Evolutionary conservation across 2,329 filamentous ascomycete species (phyloP), one percentile per base, ranked within the genome.

Genomic region (Diaporthe eres): DNA sequence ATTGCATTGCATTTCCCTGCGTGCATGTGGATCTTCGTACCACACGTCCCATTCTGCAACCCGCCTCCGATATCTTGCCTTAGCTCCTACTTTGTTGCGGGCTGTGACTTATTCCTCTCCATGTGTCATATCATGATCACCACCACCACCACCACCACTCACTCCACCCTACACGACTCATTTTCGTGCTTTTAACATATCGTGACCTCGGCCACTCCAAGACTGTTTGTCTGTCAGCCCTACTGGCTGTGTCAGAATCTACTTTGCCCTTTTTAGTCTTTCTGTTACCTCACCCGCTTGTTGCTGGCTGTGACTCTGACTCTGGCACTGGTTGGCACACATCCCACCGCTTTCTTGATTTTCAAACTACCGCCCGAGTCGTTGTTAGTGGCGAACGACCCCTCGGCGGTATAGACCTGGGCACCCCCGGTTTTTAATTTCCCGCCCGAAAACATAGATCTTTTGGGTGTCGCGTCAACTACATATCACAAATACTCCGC

Each of bases 1-100:
- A 55, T 70, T 68, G 65, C 65, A 70, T 70, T 70, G 65, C 65
- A 70, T 70, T 70, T 55, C 65, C 65, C 49, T 42, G 65, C 47
- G 65, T 42, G 65, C 65, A 70, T 70, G 49, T 70, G 65, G 65
- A 68, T 68, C 65, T 68, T 39, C 31, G 47, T n/a, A 53, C 65
- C 65, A 68, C 47, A 68, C 8, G 28, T 37, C 44, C 28, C 28
- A 34, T 34, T 51, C 61, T 67, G 44, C 63, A 51, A 25, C 49
- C 63, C 15, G 34, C 22, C 49, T 42, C 65, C 49, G 65, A 70
- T 70, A 70, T 70, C 65, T 70, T 31, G n/a, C 65, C 49, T 28
- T 70, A 55, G 65, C 15, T 55, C 49, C 34, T 47, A 22, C 65
- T 19, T 37, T 7, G 49, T 19, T 70, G 22, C 15, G 28, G 31